phyloP scores from a whole-genome alignment of 202 grass and related monocot species.

The Setaria viridis region DNA sequence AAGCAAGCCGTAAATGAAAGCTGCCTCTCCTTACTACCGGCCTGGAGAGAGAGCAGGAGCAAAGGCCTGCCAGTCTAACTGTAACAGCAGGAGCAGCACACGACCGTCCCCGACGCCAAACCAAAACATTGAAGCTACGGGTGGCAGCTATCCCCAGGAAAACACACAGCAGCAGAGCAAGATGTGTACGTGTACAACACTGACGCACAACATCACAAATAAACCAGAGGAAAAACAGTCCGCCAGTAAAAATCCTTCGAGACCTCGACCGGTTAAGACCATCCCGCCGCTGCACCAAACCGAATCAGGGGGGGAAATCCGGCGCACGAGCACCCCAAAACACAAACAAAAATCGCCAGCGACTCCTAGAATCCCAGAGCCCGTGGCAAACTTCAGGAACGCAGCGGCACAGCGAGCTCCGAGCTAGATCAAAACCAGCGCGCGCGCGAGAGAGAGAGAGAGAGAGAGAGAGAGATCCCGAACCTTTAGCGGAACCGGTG shows the following conservation, averaged over 20 bases:
- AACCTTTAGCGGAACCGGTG: constrained; percentile 31
- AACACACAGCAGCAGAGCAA: not conserved
- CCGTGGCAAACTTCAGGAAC: not conserved
- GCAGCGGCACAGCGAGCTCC: not conserved
- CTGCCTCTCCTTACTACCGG: not conserved
- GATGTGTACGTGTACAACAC: not conserved
- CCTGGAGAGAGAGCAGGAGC: constrained; percentile 14
- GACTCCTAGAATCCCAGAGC: not conserved
- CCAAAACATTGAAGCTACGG: not conserved
- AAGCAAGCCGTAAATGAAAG: constrained; percentile 8
- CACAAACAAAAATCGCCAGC: not conserved
- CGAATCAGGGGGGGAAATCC: not conserved
- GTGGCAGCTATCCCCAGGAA: not conserved
- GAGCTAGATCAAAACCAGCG: not conserved
- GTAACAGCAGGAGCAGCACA: not conserved
- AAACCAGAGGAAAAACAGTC: not conserved
- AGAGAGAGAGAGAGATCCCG: not conserved
- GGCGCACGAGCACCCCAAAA: not conserved
- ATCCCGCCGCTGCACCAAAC: not conserved
- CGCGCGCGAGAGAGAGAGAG: not conserved
- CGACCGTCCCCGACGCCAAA: not conserved
- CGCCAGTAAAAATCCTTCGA: not conserved
- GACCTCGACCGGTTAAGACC: not conserved
- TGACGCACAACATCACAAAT: not conserved
- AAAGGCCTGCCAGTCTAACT: not conserved